Base-by-base conservation (phyloP, 116 monocot genomes). In the Trichopus zeylanicus region DNA sequence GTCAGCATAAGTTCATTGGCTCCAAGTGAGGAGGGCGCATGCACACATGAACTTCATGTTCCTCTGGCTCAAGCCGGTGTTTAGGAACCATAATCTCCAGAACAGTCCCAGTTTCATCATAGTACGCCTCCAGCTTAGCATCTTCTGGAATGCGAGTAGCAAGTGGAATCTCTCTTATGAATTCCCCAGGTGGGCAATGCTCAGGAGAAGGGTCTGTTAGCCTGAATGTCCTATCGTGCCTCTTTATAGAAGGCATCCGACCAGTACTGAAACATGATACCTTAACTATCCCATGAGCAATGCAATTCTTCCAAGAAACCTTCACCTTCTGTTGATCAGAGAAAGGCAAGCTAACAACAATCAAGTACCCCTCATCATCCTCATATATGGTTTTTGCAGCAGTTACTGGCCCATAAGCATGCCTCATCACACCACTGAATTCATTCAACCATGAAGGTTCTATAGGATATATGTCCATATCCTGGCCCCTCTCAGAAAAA, bases 11-110 rank as follows among this genome's bases (percentile, higher is more conserved):
- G 71, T 57, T 73, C 63, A 64, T 73, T 70, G 21, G 59, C 66
- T 25, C 73, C 77, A 26, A 63, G 73, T 70, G 81, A 55, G 77
- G 91, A 19, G 91, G 79, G 7, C 86, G 81, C 76, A 86, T 46
- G 31, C 79, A 85, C 30, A 91, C 91, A 49, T 63, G 73, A 46
- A 91, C 91, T 69, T 91, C 91, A 49, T 89, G 89, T 62, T 89
- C 89, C 63, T 89, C 85, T 3, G 89, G 78, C 5, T 75, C 85
- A 22, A 64, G 32, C 27, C 73, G 72, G 20, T 73, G 78, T 31
- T 89, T 89, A 5, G 89, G 89, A 26, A 89, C 89, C 63, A 89
- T 71, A 35, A 89, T 81, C 76, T 89, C 89, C 3, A 89, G 72
- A 31, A 85, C 62, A 19, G 84, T 72, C 11, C 84, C 80, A 0